Base-by-base conservation (phyloP, 2,329 filamentous ascomycete genomes). In the Capronia americana region DNA sequence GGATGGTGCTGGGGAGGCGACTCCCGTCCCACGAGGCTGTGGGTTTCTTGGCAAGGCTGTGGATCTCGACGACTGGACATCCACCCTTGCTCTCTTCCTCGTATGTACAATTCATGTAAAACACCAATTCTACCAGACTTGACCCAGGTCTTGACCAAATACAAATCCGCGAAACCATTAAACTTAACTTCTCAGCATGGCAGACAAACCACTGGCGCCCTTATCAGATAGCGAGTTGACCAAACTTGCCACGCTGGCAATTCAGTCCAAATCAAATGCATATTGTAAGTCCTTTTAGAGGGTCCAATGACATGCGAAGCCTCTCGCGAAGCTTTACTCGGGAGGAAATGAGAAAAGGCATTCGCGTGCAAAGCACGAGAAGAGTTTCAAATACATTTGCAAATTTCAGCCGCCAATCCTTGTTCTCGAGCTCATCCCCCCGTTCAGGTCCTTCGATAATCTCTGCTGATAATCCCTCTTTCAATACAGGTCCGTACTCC, bases 181-280 rank as follows among this genome's bases (percentile, higher is more conserved):
- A 7, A 11, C 14, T n/a, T 46, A 7, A 11, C 14, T n/a, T 46
- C 6, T 24, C 32, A 46, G 17, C 7, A 56, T 61, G 51, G 12
- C 57, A 26, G 50, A 48, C 30, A 53, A 26, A 6, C 1, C 60
- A 24, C 38, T 63, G 4, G 46, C 28, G n/a, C 58, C 66, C 3
- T 57, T 71, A 38, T 67, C 68, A 14, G 46, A 68, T 11, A 63
- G 70, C 3, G 71, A 73, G 55, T 24, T 72, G 23, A 63, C 56
- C 44, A 67, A 55, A 32, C 59, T 73, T 12, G 70, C 69, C 26
- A 57, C 81, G 65, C 83, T 86, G 75, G 88, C 90, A 71, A 82
- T 86, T 61, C 87, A 87, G 5, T 92, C 93, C 66, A 96, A 96
- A 78, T 83, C 83, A 2, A 85, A 83, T 61, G 93, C 94, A 41